Conservation (phyloP, 1,284 basidiomycete genomes). For the Moesziomyces globuligerus region DNA sequence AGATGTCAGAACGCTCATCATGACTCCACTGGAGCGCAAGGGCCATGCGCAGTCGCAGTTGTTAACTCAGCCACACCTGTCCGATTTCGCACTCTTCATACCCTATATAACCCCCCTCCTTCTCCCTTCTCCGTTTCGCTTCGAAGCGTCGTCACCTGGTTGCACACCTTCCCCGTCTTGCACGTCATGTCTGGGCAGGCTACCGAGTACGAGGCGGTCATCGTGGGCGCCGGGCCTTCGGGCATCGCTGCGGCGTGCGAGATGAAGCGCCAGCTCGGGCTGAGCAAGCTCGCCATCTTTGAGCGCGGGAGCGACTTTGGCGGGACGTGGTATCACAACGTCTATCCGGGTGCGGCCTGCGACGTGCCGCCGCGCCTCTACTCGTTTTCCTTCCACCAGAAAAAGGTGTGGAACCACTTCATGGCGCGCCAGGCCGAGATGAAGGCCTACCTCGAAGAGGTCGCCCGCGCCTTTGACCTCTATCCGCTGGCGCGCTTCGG, state of each 20-base stretch:
- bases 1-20: too few species aligned
- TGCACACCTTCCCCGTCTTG: neutral
- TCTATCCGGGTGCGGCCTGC: conserved; percentile 49
- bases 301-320: conserved; percentile 30
- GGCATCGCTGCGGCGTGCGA: conserved; percentile 36
- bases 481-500: conserved; percentile 27
- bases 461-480: conserved; percentile 27
- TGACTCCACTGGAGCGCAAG: too few species aligned
- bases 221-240: conserved; percentile 43
- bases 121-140: too few species aligned
- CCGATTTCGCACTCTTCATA: too few species aligned
- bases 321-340: conserved; percentile 52
- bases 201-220: conserved; percentile 42
- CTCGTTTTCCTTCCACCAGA: conserved; percentile 42
- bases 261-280: conserved; percentile 27
- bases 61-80: too few species aligned
- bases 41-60: too few species aligned
- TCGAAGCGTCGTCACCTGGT: neutral
- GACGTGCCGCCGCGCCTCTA: conserved; percentile 56
- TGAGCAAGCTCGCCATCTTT: conserved; percentile 38
- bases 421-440: conserved; percentile 43
- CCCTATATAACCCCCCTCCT: too few species aligned
- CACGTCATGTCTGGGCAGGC: conserved; percentile 3
- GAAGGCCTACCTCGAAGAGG: conserved; percentile 36
- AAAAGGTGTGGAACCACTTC: conserved; percentile 28